Evolutionary conservation across 352 stramenopile genomes (phyloP), one percentile per base, ranked within the genome.

Genomic region (Phytophthora nicotianae): DNA sequence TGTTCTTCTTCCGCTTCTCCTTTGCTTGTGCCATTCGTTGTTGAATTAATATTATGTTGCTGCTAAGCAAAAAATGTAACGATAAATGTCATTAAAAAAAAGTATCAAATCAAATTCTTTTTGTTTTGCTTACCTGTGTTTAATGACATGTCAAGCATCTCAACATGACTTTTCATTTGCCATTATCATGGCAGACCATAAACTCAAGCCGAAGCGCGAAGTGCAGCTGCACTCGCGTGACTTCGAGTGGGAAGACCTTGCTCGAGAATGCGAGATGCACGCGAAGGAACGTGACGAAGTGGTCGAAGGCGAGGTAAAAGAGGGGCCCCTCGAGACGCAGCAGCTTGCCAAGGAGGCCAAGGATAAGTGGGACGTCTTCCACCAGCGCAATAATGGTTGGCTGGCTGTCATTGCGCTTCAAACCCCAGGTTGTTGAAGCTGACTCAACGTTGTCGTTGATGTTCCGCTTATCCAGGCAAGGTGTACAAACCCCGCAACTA

Each of bases 401-500:
- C 4, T 48, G 37, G 9, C 1, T 40, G 14, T 8, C 9, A n/a
- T 40, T 38, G n/a, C 53, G 23, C 10, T 47, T 41, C 8, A 20
- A 17, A n/a, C 9, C 8, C 35, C 26, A 33, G 6, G 14, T 33
- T 9, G 14, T 40, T 52, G 33, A 59, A 63, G 41, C 53, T 57
- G 19, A 57, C 26, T 50, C 14, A 53, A 10, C 23, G 9, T 49
- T 58, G 19, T 5, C 45, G 20, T 38, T 50, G 29, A 14, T 35
- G 23, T 38, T 52, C 45, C 24, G 10, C 26, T 21, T 19, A 37
- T 49, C 9, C 33, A 92, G 84, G 82, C 19, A 89, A 90, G 52
- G 85, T 77, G 7, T 94, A 94, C 73, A 93, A 91, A 64, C 79
- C 85, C 19, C 85, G 85, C 42, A 91, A 91, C 52, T 94, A 94